Base-by-base conservation (phyloP, 306 rosid species). In the Morella rubra region DNA sequence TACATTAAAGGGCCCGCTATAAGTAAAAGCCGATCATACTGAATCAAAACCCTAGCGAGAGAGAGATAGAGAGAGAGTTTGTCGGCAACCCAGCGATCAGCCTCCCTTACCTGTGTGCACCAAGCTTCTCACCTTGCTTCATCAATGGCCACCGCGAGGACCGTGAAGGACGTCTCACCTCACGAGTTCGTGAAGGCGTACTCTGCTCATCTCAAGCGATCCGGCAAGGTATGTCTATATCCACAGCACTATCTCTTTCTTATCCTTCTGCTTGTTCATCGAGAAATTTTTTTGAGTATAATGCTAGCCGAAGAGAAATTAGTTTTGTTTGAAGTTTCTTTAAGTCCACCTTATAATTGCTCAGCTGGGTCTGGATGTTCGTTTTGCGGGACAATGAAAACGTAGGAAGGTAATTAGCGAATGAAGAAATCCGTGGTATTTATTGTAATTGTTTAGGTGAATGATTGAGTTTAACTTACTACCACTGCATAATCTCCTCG, bases 131-230 rank as follows among this genome's bases (percentile, higher is more conserved):
- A 49, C 53, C 53, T 49, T 49, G 53, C 53, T 12, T 49, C 53
- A 5, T 12, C 53, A 9, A 49, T 49, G 91, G 87, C 85, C 24
- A 76, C 87, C 4, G 88, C 87, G 2, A 91, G 69, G 67, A 91
- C 90, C 0, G 91, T 91, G 22, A 89, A 91, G 58, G 96, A 89
- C 14, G 93, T 91, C 32, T 87, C 91, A 4, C 96, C 96, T 14
- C 96, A 89, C 64, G 89, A 87, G 72, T 89, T 91, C 52, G 96
- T 89, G 32, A 89, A 91, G 89, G 93, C 93, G 58, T 91, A 91
- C 70, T 74, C 96, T 1, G 85, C 91, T 65, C 91, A 91, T 62
- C 89, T 91, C 24, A 91, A 91, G 72, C 87, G 91, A 12, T 89
- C 93, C 13, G 96, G 90, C 56, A 72, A 81, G 86, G 96, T 89